Percentiles rank a stretch among this genome's conserved stretches.
These are phyloP conservation scores for Vitis labrusca DNA, from an alignment of 164 flowering plant genomes.

Conservation along the genomic window DNA sequence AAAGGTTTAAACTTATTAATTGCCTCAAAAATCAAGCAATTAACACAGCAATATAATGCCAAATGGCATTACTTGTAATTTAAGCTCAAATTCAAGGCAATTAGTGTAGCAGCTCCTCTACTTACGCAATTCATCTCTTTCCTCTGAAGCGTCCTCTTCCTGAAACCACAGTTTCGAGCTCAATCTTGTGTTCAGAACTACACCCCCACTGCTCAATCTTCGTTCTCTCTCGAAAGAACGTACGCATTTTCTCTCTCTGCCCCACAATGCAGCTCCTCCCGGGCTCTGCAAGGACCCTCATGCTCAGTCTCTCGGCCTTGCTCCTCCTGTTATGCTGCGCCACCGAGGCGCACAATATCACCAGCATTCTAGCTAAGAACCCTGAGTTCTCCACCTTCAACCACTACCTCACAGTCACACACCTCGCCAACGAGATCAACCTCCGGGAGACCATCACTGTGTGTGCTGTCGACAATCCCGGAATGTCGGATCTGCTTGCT, in stretches of 20 bases:
- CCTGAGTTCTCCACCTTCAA: constrained; percentile 66
- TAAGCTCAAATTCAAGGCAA: neutral
- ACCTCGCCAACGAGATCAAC: constrained; percentile 67
- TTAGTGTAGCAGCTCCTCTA: neutral
- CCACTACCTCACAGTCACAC: constrained; percentile 54
- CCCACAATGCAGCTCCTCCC: constrained; percentile 23
- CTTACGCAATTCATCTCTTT: neutral
- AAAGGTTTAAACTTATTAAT: no score
- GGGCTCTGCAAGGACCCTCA: neutral
- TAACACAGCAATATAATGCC: no score
- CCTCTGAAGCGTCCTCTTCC: no score
- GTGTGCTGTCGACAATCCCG: constrained; percentile 56
- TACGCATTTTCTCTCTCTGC: constrained; percentile 11
- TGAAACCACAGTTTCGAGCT: no score
- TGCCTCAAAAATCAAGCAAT: no score
- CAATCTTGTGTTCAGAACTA: no score
- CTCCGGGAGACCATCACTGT: constrained; percentile 61
- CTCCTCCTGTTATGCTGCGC: constrained; percentile 7
- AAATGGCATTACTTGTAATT: constrained; percentile 9
- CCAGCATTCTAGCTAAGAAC: constrained; percentile 38
- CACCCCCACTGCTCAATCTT: neutral
- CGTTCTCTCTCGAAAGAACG: constrained; percentile 12
- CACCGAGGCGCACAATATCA: constrained; percentile 52
- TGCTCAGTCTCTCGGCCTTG: neutral
- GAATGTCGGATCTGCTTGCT: constrained; percentile 41